Conservation (phyloP, 768 basidiomycete species). For the Suillus ampliporus region DNA sequence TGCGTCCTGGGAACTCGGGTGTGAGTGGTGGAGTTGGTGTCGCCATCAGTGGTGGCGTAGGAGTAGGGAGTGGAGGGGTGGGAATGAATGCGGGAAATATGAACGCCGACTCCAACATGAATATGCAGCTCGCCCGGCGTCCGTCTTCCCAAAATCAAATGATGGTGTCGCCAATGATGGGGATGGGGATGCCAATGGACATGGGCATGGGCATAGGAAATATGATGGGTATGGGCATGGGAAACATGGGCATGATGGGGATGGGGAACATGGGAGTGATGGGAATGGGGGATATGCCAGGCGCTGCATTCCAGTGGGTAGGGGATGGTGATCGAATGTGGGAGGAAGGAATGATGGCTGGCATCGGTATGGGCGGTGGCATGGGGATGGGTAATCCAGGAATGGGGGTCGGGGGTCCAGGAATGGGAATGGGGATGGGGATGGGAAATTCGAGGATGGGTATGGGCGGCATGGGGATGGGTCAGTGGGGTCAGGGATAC, state of each 20-base stretch:
- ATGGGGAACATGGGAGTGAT: slow-evolving; percentile 42
- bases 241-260: slow-evolving; percentile 45
- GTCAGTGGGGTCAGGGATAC: slow-evolving; percentile 43
- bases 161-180: slow-evolving; percentile 48
- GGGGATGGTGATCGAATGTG: slow-evolving; percentile 47
- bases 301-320: slow-evolving; percentile 32
- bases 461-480: slow-evolving; percentile 47
- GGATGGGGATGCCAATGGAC: slow-evolving; percentile 43
- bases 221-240: slow-evolving; percentile 42
- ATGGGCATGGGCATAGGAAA: slow-evolving; percentile 47
- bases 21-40: slow-evolving; percentile 34
- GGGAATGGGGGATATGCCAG: slow-evolving; percentile 41
- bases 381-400: slow-evolving; percentile 27
- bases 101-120: slow-evolving; percentile 13
- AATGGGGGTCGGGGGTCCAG: slow-evolving; percentile 19
- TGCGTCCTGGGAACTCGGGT: slow-evolving; percentile 43
- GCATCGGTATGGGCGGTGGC: slow-evolving; percentile 36
- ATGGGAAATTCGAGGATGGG: slow-evolving; percentile 39
- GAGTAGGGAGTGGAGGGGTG: slow-evolving; percentile 16
- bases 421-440: slow-evolving; percentile 40
- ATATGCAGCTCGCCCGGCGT: slow-evolving; percentile 17
- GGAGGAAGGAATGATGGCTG: slow-evolving; percentile 50
- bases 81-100: slow-evolving; percentile 11
- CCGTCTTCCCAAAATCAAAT: slow-evolving; percentile 26
- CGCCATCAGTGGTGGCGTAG: slow-evolving; percentile 28